These are phyloP conservation scores for Aspergillus asperescens DNA, from an alignment of 495 filamentous ascomycete genomes.

Conservation along the genomic window DNA sequence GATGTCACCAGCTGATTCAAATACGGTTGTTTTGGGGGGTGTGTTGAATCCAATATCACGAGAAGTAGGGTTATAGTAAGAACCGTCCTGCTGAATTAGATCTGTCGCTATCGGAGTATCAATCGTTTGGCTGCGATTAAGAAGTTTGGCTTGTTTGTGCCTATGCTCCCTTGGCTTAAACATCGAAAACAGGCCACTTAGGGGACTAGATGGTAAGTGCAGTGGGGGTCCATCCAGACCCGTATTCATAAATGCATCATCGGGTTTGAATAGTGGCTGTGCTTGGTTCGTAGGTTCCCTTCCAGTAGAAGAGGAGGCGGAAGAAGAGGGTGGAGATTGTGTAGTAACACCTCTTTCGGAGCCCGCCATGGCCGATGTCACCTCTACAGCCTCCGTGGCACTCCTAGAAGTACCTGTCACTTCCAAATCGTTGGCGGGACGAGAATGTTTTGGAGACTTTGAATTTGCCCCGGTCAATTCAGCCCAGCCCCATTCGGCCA, in stretches of 20 bases:
- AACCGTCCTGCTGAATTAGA: slow-evolving; percentile 22
- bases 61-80: slow-evolving; percentile 34
- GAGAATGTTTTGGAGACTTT: slow-evolving; percentile 41
- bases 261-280: slow-evolving; percentile 1
- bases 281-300: slow-evolving; percentile 14
- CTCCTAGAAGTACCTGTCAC: slow-evolving; percentile 29
- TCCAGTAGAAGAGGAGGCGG: not conserved
- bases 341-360: not conserved
- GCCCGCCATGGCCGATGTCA: not conserved
- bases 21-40: slow-evolving; percentile 88
- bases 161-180: slow-evolving; percentile 44
- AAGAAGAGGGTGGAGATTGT: not conserved
- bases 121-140: slow-evolving; percentile 69
- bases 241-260: slow-evolving; percentile 4
- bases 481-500: slow-evolving; percentile 91
- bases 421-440: slow-evolving; percentile 22
- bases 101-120: slow-evolving; percentile 27
- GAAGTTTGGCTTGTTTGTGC: slow-evolving; percentile 62
- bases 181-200: slow-evolving; percentile 60
- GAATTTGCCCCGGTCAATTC: slow-evolving; percentile 83
- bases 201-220: slow-evolving; percentile 36
- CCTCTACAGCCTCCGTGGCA: slow-evolving; percentile 17
- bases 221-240: slow-evolving; percentile 12
- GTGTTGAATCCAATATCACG: slow-evolving; percentile 48
- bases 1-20: slow-evolving; percentile 89